Conservation (phyloP, 2,329 filamentous ascomycete species). For the Diatrype stigma region DNA sequence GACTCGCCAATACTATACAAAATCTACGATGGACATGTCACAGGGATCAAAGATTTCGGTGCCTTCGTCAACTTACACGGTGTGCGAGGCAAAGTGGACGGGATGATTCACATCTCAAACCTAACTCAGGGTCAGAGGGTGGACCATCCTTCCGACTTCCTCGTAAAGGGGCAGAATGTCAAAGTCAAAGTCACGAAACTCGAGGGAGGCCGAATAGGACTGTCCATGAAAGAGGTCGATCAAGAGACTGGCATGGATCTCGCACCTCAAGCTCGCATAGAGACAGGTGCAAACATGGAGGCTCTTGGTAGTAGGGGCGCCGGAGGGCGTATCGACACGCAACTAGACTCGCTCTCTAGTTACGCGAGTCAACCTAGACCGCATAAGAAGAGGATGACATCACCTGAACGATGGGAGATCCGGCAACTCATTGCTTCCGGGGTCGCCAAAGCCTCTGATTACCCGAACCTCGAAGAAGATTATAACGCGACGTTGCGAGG, state of each 20-base stretch:
- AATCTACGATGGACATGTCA: conserved; percentile 84
- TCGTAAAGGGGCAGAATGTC: conserved; percentile 75
- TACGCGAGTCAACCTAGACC: conserved; percentile 51
- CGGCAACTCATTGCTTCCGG: conserved; percentile 94
- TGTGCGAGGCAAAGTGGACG: conserved; percentile 84
- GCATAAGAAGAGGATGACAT: conserved; percentile 89
- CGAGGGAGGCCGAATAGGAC: conserved; percentile 73
- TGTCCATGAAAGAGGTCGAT: conserved; percentile 98
- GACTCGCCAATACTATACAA: conserved; percentile 79
- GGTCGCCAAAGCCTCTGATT: conserved; percentile 86
- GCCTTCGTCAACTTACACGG: conserved; percentile 90
- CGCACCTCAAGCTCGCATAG: conserved; percentile 70
- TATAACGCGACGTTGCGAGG: conserved; percentile 84
- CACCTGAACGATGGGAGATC: conserved; percentile 96
- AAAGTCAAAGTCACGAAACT: conserved; percentile 92
- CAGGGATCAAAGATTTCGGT: conserved; percentile 91
- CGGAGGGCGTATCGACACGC: conserved; percentile 34
- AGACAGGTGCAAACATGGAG: conserved; percentile 87
- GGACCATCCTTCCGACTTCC: conserved; percentile 84
- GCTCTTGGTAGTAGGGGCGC: conserved; percentile 62
- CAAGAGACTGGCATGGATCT: conserved; percentile 83
- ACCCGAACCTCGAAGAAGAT: conserved; percentile 91
- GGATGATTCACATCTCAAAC: conserved; percentile 88
- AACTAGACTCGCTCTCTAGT: conserved; percentile 60
- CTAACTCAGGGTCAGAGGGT: conserved; percentile 81